Conservation (phyloP, 305 asterid genomes). For the Striga hermonthica region DNA sequence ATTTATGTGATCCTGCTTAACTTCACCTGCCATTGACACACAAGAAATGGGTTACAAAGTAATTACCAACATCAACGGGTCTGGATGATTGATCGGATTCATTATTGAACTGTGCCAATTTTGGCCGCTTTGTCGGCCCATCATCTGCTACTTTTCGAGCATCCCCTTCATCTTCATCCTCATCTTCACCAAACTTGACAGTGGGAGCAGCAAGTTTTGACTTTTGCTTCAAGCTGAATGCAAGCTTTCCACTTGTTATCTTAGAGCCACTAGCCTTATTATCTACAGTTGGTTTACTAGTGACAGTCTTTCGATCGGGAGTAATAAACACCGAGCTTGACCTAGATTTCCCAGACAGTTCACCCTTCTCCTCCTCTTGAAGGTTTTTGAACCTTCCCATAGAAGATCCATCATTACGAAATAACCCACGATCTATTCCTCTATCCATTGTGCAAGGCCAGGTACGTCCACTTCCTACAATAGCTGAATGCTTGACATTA, state of each 20-base stretch:
- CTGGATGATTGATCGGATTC: constrained; percentile 40
- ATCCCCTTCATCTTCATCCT: constrained; percentile 60
- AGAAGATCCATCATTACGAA: constrained; percentile 88
- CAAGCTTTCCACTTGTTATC: constrained; percentile 66
- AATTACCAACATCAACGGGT: constrained; percentile 67
- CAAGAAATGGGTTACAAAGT: constrained; percentile 32
- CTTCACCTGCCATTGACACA: constrained; percentile 25
- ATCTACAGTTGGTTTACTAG: constrained; percentile 41
- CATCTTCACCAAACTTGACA: constrained; percentile 72
- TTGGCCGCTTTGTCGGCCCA: constrained; percentile 55
- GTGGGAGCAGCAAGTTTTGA: constrained; percentile 64
- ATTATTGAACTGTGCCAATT: constrained; percentile 49
- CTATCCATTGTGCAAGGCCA: constrained; percentile 54
- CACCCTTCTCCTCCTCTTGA: constrained; percentile 60
- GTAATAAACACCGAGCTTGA: constrained; percentile 41
- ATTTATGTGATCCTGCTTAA: constrained; percentile 29
- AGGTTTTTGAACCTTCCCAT: constrained; percentile 91
- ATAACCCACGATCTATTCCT: constrained; percentile 50
- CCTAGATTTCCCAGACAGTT: constrained; percentile 38
- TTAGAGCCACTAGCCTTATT: constrained; percentile 42
- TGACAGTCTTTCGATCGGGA: constrained; percentile 53
- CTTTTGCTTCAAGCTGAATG: constrained; percentile 85
- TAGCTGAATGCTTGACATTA: constrained; percentile 25
- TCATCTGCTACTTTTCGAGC: constrained; percentile 50
- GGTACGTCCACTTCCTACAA: constrained; percentile 27